Percentiles rank a stretch among this genome's conserved stretches.
These are phyloP conservation scores for Byssothecium circinans DNA, from an alignment of 2,329 filamentous ascomycete species.

Conservation along the genomic window DNA sequence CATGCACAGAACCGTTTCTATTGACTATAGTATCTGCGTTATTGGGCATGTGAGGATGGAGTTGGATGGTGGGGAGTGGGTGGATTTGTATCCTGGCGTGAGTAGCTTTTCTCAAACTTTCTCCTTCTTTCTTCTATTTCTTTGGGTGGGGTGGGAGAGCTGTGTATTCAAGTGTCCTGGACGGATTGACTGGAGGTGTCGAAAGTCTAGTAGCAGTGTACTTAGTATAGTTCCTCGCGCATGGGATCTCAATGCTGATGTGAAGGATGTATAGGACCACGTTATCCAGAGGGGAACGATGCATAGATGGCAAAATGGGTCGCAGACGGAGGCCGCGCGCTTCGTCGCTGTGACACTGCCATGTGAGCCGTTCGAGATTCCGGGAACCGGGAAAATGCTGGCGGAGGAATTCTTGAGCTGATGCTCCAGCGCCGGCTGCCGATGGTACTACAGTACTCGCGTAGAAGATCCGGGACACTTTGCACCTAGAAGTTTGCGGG, in stretches of 20 bases:
- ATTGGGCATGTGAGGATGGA: slow-evolving; percentile 19
- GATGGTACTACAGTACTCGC: not conserved
- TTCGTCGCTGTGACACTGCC: slow-evolving; percentile 25
- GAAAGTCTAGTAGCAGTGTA: too few species aligned
- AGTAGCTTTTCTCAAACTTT: not conserved
- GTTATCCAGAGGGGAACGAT: slow-evolving; percentile 26
- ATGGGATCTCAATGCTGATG: too few species aligned
- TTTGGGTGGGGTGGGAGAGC: too few species aligned
- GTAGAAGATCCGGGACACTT: too few species aligned
- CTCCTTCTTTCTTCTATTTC: too few species aligned
- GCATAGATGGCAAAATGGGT: slow-evolving; percentile 24
- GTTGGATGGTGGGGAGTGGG: slow-evolving; percentile 17
- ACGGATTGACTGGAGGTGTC: too few species aligned
- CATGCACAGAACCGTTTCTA: slow-evolving; percentile 21
- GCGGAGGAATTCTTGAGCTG: slow-evolving; percentile 17
- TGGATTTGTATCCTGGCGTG: slow-evolving; percentile 18
- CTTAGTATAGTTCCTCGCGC: too few species aligned
- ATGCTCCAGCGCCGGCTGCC: slow-evolving; percentile 9
- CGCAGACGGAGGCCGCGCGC: slow-evolving; percentile 21
- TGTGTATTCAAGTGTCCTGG: too few species aligned
- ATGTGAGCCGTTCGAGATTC: slow-evolving; percentile 24
- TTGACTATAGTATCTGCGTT: slow-evolving; percentile 25
- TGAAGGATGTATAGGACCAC: slow-evolving; percentile 11
- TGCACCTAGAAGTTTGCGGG: too few species aligned
- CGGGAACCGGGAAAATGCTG: slow-evolving; percentile 21